phyloP scores from a whole-genome alignment of 75 land plant species.

The Isoetes taiwanensis region DNA sequence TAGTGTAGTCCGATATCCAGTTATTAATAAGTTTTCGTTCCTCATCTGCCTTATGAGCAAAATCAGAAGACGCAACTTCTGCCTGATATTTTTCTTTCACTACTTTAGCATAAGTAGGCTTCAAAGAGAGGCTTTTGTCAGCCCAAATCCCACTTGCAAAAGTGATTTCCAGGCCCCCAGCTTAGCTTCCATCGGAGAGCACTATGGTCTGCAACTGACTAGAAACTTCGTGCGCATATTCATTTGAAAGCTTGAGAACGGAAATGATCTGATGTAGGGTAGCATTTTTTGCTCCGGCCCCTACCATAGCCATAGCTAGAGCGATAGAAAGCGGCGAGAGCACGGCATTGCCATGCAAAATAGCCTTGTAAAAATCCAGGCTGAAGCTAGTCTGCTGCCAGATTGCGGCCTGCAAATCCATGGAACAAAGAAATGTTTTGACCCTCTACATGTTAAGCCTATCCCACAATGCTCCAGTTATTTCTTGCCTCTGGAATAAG shows the following conservation, averaged over 20 bases:
- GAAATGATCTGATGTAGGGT: conserved; percentile 50
- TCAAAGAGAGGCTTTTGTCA: conserved; percentile 39
- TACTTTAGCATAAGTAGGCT: conserved; percentile 32
- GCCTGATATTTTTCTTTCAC: conserved; percentile 44
- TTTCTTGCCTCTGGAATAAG: too few species aligned
- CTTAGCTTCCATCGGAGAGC: conserved; percentile 38
- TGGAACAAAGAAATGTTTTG: too few species aligned
- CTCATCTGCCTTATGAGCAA: conserved; percentile 43
- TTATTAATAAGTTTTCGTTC: conserved; percentile 31
- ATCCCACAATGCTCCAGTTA: too few species aligned
- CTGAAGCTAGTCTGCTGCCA: too few species aligned
- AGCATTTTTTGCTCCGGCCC: conserved; percentile 56
- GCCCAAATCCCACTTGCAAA: conserved; percentile 69
- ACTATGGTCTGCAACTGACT: conserved; percentile 39
- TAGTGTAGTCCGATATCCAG: neutral
- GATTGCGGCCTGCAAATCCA: too few species aligned
- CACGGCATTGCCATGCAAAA: too few species aligned
- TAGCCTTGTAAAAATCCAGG: too few species aligned
- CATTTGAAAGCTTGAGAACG: conserved; percentile 34
- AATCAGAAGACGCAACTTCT: conserved; percentile 42
- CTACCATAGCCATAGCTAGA: conserved; percentile 42
- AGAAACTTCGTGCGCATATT: conserved; percentile 29
- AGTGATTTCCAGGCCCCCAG: conserved; percentile 47
- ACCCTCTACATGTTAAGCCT: too few species aligned
- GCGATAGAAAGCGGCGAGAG: conserved; percentile 63